Base-by-base conservation (phyloP, 1,284 basidiomycete genomes). In the Rhodotorula sp. region DNA sequence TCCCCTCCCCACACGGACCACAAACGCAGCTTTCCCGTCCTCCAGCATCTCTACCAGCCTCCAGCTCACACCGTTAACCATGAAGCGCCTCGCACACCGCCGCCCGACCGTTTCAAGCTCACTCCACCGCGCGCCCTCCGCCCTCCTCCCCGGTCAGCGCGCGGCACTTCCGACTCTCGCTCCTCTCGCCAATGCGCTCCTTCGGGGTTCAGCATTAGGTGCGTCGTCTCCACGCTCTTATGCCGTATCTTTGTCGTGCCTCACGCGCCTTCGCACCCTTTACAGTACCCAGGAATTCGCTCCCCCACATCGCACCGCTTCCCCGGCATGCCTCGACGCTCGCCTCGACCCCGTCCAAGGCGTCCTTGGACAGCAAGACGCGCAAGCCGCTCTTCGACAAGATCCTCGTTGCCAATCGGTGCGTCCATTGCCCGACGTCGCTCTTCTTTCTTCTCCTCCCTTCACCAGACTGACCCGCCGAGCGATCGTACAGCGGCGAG, bases 361-460 rank as follows among this genome's bases (percentile, higher is more conserved):
- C 36, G 39, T 2, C 9, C 12, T 10, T 22, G 5, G 41, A 44
- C 27, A 2, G 22, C 5, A 63, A 32, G 22, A 29, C 19, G 32
- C 64, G 60, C 64, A 71, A 72, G 53, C 78, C 70, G 61, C 75
- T 76, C 29, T 82, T 82, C 67, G 55, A 90, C 83, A 94, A 93
- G 84, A 90, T 94, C 69, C 85, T 94, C 53, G 88, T 94, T 69
- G 91, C 92, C 1, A 94, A 94, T 80, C 85, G 92, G 88, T 89
- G 71, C 61, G 81, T 73, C 46, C 37, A 59, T 29, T 27, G 17
- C 48, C 12, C 61, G 44, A 39, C 15, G 1, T 29, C 54, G 37
- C 53, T n/a, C 34, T 25, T 27, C 27, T 25, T 3, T n/a, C 41
- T 25, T 17, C 17, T 6, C n/a, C n/a, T 1, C 19, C 1, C 8